These are phyloP conservation scores for sorghum (Sorghum bicolor) DNA, from an alignment of 176 grass and related monocot genomes.

Conservation along the genomic window Sorghum_bicolor_NCBIv3 NC_012873.2:56400501-56401000, in stretches of 20 bases:
- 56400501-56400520: conserved; percentile 6
- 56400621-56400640: conserved; percentile 31
- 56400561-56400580: too few relatives aligned
- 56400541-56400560: neutral
- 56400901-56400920: neutral
- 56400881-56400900: neutral
- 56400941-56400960: neutral
- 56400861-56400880: too few relatives aligned
- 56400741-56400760: neutral
- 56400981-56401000: conserved; percentile 4
- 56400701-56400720: conserved; percentile 59
- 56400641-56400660: too few relatives aligned
- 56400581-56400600: too few relatives aligned
- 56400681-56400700: conserved; percentile 36
- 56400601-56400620: neutral
- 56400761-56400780: neutral
- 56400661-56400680: neutral
- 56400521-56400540: neutral
- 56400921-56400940: neutral
- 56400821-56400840: neutral
- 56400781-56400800: neutral
- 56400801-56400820: conserved; percentile 30
- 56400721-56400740: conserved; percentile 13
- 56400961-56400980: conserved; percentile 14
- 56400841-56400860: neutral